Percentiles rank a stretch among this genome's conserved stretches.
phyloP scores from a whole-genome alignment of 1,284 basidiomycete species.

The Ganoderma resinaceum region DNA sequence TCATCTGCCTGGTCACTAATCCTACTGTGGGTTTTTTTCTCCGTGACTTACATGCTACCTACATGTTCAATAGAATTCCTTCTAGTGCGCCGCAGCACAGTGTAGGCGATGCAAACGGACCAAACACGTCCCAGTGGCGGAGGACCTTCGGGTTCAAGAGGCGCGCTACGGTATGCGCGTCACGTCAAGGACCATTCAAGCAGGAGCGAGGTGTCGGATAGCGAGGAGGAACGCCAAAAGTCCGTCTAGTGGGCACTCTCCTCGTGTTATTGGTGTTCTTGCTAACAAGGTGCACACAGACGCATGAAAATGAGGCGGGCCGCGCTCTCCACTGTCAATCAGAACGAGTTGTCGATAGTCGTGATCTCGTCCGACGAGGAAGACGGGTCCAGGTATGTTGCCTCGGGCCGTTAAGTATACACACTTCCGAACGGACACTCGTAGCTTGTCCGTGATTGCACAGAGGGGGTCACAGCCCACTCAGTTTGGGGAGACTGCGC shows the following conservation, averaged over 20 bases:
- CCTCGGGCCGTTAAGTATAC: too few species aligned
- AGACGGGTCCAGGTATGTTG: conserved; percentile 37
- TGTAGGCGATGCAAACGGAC: background rate
- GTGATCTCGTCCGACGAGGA: conserved; percentile 63
- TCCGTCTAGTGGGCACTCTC: conserved; percentile 3
- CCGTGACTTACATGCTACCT: too few species aligned
- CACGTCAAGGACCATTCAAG: conserved; percentile 12
- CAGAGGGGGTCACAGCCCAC: conserved; percentile 20
- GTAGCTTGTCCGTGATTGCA: conserved; percentile 19
- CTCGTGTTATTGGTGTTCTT: background rate
- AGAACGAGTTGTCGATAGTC: conserved; percentile 45
- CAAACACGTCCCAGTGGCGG: background rate
- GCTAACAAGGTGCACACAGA: background rate
- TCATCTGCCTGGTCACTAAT: background rate
- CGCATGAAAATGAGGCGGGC: conserved; percentile 15
- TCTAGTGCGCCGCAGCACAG: background rate
- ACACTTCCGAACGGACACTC: background rate
- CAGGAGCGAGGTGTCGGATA: conserved; percentile 34
- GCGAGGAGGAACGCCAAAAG: conserved; percentile 36
- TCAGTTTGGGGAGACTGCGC: background rate
- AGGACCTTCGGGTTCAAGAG: background rate
- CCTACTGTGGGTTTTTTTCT: background rate
- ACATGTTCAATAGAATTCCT: background rate
- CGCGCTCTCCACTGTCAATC: conserved; percentile 11
- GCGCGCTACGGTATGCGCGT: background rate